Conservation (phyloP, 2,329 filamentous ascomycete species). For the Verticillium nonalfalfae region DNA sequence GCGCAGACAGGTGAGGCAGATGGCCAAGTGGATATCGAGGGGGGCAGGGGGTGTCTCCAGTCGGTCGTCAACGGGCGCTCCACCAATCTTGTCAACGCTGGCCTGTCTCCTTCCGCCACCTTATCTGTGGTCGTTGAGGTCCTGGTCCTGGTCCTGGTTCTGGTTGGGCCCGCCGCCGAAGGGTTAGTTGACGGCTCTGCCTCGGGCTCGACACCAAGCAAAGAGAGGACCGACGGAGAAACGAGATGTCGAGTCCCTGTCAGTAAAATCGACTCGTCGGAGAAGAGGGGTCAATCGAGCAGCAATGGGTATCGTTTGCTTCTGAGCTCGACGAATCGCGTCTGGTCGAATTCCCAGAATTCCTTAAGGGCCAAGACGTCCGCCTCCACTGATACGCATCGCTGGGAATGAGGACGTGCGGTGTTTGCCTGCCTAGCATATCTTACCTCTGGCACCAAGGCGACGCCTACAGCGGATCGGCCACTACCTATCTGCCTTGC, state of each 20-base stretch:
- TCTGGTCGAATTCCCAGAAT: not conserved
- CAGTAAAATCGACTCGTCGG: not conserved
- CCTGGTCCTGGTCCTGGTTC: not conserved
- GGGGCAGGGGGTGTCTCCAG: conserved; percentile 5
- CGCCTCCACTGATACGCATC: conserved; percentile 3
- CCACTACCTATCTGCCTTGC: not conserved
- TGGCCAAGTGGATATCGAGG: not conserved
- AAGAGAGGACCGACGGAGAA: not conserved
- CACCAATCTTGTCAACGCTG: conserved; percentile 5
- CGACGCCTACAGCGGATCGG: not conserved
- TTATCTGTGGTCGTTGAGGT: conserved; percentile 10
- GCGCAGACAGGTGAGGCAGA: not conserved
- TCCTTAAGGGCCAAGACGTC: not conserved
- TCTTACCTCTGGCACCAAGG: not conserved
- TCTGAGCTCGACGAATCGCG: not conserved
- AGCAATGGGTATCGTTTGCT: not conserved
- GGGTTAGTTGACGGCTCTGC: too few species aligned
- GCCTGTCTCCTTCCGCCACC: conserved; percentile 9
- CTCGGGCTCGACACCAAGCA: too few species aligned
- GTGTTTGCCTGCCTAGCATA: not conserved
- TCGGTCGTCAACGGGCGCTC: conserved; percentile 6
- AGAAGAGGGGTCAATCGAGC: not conserved
- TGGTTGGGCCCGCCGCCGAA: not conserved
- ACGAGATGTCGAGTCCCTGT: not conserved
- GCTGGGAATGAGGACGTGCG: conserved; percentile 1